phyloP scores from a whole-genome alignment of 192 early-diverging fungal species.

The Polychytrium aggregatum region DNA sequence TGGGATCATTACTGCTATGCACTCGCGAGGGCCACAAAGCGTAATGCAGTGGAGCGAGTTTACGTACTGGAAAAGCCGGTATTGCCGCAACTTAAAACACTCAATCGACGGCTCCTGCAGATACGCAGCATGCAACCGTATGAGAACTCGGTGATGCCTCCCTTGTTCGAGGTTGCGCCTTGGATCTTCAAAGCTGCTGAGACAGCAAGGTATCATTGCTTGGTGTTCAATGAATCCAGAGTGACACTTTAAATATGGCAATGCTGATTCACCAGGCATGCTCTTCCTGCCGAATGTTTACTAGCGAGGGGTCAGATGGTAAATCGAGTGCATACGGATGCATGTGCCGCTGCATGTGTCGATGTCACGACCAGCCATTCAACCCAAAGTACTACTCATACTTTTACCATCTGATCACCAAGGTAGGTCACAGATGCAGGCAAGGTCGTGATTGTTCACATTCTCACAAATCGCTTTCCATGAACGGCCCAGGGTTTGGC shows the following conservation, averaged over 20 bases:
- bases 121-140: slow-evolving; percentile 47
- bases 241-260: too few relatives aligned
- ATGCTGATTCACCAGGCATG: too few relatives aligned
- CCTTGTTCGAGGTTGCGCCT: slow-evolving; percentile 60
- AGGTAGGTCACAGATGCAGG: slow-evolving; percentile 28
- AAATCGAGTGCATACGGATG: slow-evolving; percentile 52
- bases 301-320: slow-evolving; percentile 52
- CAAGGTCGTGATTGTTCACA: not conserved
- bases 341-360: slow-evolving; percentile 68
- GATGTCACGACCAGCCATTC: slow-evolving; percentile 55
- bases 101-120: slow-evolving; percentile 8
- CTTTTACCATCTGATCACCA: slow-evolving; percentile 59
- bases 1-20: too few relatives aligned
- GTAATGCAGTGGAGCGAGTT: too few relatives aligned
- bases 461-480: too few relatives aligned
- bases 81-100: too few relatives aligned
- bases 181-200: slow-evolving; percentile 70
- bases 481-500: slow-evolving; percentile 49
- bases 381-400: slow-evolving; percentile 43
- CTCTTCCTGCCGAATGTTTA: not conserved
- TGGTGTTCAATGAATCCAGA: too few relatives aligned
- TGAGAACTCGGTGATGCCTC: slow-evolving; percentile 41
- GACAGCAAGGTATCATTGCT: too few relatives aligned
- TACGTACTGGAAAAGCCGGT: too few relatives aligned
- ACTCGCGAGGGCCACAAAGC: too few relatives aligned